Evolutionary conservation across 495 filamentous ascomycete species (phyloP).

Genomic region (Mycothermus thermophilus): DNA sequence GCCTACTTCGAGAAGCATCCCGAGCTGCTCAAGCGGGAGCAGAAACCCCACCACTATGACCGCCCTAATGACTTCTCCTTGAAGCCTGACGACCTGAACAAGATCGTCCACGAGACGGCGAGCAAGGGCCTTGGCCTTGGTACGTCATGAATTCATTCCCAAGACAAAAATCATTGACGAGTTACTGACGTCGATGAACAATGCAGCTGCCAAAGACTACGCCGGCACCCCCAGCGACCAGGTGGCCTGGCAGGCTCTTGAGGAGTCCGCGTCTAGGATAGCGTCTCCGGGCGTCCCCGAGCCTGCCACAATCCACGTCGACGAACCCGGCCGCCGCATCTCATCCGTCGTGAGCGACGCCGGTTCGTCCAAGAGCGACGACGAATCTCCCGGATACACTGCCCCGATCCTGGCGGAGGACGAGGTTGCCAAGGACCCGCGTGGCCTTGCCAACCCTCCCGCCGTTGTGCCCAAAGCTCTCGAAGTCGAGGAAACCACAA

Average conservation of each 20-base stretch:
- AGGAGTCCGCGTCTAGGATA: constrained; percentile 62
- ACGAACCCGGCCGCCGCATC: constrained; percentile 48
- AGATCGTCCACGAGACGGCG: constrained; percentile 64
- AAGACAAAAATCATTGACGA: no score
- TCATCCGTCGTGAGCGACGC: constrained; percentile 51
- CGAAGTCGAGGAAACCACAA: not conserved
- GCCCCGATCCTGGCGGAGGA: constrained; percentile 87
- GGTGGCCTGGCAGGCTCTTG: constrained; percentile 65
- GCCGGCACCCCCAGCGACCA: constrained; percentile 62
- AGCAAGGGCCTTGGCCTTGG: constrained; percentile 51
- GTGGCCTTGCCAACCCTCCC: constrained; percentile 42
- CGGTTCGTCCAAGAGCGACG: constrained; percentile 15
- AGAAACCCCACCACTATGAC: constrained; percentile 36
- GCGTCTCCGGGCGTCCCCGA: constrained; percentile 46
- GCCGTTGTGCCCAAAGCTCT: constrained; percentile 38
- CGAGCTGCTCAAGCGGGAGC: constrained; percentile 60
- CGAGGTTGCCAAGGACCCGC: constrained; percentile 68
- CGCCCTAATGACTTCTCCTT: constrained; percentile 68
- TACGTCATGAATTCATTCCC: constrained; percentile 21
- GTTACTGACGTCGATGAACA: no score
- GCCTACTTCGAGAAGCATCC: constrained; percentile 86
- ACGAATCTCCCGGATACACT: constrained; percentile 34
- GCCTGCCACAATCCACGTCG: constrained; percentile 56
- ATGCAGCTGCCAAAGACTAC: constrained; percentile 33
- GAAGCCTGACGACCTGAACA: constrained; percentile 84